Evolutionary conservation across 306 rosid species (phyloP).

Genomic region (Styphnolobium japonicum): DNA sequence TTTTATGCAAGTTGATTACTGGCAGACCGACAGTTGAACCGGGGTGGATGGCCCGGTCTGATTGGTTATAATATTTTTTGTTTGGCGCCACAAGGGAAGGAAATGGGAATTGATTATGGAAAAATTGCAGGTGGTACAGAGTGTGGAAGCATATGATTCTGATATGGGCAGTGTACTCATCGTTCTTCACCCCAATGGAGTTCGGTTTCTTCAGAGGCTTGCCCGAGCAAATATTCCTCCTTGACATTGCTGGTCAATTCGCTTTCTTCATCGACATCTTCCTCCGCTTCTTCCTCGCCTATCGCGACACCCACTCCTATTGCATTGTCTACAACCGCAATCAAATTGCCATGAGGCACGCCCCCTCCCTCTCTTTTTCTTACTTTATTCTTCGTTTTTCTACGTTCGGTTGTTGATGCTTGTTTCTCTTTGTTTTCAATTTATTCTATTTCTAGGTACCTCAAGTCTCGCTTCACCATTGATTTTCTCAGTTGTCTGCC

Average conservation of each 20-base stretch:
- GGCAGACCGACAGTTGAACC: no score
- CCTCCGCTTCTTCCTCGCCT: conserved; percentile 53
- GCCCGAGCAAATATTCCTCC: conserved; percentile 56
- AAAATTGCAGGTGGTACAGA: conserved; percentile 54
- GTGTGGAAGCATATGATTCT: conserved; percentile 63
- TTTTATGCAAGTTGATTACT: no score
- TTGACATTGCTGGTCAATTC: conserved; percentile 62
- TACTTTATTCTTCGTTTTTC: neutral
- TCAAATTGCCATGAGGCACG: conserved; percentile 46
- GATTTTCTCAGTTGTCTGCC: conserved; percentile 59
- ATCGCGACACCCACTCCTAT: conserved; percentile 45
- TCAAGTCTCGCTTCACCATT: conserved; percentile 54
- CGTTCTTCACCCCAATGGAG: conserved; percentile 74
- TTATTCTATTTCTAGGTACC: conserved; percentile 34
- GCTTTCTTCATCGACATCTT: conserved; percentile 55
- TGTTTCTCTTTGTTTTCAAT: neutral
- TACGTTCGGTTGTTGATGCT: neutral
- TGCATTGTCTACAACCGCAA: conserved; percentile 37
- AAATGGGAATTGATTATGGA: neutral
- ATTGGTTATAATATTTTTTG: no score
- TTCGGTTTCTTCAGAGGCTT: conserved; percentile 72
- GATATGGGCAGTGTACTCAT: conserved; percentile 65
- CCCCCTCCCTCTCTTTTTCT: neutral
- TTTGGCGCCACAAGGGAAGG: no score
- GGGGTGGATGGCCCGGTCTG: no score